Conservation (phyloP, 345 rosid genomes). For the Punica granatum region DNA sequence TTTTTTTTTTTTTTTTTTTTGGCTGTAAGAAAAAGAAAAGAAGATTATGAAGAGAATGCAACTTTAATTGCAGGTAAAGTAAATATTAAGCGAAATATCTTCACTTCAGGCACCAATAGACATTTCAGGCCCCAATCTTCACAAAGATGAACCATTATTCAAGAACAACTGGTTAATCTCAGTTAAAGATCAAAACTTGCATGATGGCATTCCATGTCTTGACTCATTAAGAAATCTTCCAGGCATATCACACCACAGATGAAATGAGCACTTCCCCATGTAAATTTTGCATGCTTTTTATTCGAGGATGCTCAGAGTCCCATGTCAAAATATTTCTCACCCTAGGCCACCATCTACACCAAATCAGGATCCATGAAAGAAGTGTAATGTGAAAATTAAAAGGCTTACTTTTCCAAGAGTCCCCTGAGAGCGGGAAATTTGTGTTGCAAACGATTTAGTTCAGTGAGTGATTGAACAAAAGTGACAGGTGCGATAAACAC, state of each 20-base stretch:
- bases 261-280: neutral
- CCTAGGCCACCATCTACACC: neutral
- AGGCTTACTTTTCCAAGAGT: conserved; percentile 51
- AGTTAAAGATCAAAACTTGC: neutral
- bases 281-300: neutral
- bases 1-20: too few species aligned
- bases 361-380: neutral
- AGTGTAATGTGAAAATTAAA: neutral
- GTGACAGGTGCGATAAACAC: conserved; percentile 73
- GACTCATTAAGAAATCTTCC: neutral
- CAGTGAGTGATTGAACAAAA: conserved; percentile 73
- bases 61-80: neutral
- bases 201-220: neutral
- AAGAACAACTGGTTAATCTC: neutral
- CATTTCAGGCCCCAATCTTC: neutral
- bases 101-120: neutral
- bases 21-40: too few species aligned
- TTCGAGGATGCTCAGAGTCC: neutral
- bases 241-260: neutral
- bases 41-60: neutral
- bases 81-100: neutral
- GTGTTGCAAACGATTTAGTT: conserved; percentile 43
- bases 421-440: conserved; percentile 57
- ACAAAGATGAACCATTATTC: neutral
- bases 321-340: neutral